Evolutionary conservation across 2,329 filamentous ascomycete genomes (phyloP), one percentile per base, ranked within the genome.

Genomic region (Xylaria digitata): DNA sequence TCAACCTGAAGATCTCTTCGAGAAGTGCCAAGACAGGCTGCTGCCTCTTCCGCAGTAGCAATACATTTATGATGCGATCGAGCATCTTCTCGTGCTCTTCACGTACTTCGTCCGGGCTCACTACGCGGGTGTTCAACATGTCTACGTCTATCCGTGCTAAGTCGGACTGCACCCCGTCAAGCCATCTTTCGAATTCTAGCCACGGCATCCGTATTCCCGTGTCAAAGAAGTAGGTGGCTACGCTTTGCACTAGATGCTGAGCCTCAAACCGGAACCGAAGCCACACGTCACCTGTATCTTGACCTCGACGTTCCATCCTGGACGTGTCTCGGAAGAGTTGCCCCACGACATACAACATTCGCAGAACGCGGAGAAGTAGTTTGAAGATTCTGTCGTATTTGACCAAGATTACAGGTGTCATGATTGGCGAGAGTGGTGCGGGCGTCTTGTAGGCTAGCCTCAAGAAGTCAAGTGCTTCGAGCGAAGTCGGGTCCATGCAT

Each of bases 401-500:
- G 61, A 89, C 82, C 11, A 98, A 80, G 1, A 90, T 86, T 0
- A 84, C 78, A 0, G 88, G 83, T 0, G 93, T 94, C 48, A 99
- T 89, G 68, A 98, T 85, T 0, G 89, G 83, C 46, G 89, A 84
- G 0, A 98, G 82, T 0, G 92, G 88, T 0, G 86, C 78, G 0
- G 94, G 91, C 0, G 94, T 85, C 46, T 90, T 92, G 79, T 97
- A 98, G 52, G 94, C 91, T 7, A 99, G 82, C 1, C 93, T 89
- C 17, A 99, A 83, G 75, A 99, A 98, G 78, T 98, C 96, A n/a
- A 98, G 84, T 0, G 96, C 96, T 75, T 95, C 90, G 19, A 98
- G 85, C 0, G 90, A 91, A 75, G 92, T 87, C 0, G 93, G 90
- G 73, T 98, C 88, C 84, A 96, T 90, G 78, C 94, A 95, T 68